Base-by-base conservation (phyloP, 139 green algal species). In the Chlamydomonas incerta region DNA sequence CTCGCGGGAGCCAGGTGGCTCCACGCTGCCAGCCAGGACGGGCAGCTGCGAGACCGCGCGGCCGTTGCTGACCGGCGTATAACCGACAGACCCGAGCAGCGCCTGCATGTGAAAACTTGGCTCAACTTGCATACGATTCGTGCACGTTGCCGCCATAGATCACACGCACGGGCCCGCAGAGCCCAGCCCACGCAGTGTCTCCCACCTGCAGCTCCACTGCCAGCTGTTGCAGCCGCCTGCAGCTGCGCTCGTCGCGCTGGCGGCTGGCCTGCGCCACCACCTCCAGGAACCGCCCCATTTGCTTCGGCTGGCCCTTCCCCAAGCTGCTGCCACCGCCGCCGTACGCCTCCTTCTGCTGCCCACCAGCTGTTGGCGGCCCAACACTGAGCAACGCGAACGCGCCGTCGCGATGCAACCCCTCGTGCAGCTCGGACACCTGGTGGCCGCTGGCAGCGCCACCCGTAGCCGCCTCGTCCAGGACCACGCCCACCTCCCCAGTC, bases 151-250 rank as follows among this genome's bases (percentile, higher is more conserved):
- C 14, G 50, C 14, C 11, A 14, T 20, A 57, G 10, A 14, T 57
- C 50, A 57, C 50, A 58, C 13, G 52, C 60, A n/a, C 60, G 23
- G 17, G 23, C 13, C 21, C 26, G 17, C 13, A 67, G 60, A 29
- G 23, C 17, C 13, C 18, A 28, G 60, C 60, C 60, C n/a, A n/a
- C n/a, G n/a, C n/a, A n/a, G n/a, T n/a, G n/a, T n/a, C n/a, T n/a
- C 41, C 26, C 26, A 83, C 77, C 77, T 83, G 63, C 41, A 83
- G 60, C 6, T 83, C 77, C 1, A 15, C 28, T 4, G 77, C 77
- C 26, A 83, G 17, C 24, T 72, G 23, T 13, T 23, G 41, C 34
- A 83, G 65, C 2, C 63, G 41, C 29, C 35, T 29, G 29, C 57
- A 74, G 77, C 77, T 74, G 29, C 74, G 18, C 41, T 74, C 41